These are phyloP conservation scores for Aureobasidium sp. DNA, from an alignment of 2,329 filamentous ascomycete species.

Conservation along the genomic window DNA sequence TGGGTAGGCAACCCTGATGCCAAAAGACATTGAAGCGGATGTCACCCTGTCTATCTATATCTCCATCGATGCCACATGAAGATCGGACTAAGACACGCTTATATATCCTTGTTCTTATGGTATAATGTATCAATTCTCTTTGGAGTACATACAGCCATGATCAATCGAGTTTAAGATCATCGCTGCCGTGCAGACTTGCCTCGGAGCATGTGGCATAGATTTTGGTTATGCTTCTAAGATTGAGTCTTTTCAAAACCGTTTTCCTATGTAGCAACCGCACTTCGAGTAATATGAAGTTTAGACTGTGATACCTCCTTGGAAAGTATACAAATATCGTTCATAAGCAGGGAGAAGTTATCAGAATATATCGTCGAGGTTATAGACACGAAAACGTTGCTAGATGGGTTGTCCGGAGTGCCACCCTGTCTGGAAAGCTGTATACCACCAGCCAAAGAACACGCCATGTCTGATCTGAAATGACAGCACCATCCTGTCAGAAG, in stretches of 20 bases:
- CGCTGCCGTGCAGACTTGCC: too few species aligned
- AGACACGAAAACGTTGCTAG: neutral
- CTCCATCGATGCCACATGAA: neutral
- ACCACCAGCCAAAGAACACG: neutral
- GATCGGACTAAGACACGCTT: neutral
- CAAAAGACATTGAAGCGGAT: neutral
- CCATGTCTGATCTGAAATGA: neutral
- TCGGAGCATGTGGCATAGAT: too few species aligned
- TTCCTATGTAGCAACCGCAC: too few species aligned
- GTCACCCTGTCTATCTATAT: neutral
- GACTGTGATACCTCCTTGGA: too few species aligned
- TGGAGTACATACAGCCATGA: too few species aligned
- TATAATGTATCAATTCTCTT: neutral
- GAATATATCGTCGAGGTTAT: neutral
- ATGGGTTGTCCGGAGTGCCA: neutral
- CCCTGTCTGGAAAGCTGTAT: neutral
- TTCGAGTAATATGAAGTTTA: too few species aligned
- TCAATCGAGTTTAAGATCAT: too few species aligned
- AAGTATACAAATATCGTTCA: too few species aligned
- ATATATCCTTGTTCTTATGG: neutral
- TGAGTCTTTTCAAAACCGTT: neutral
- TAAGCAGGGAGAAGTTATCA: too few species aligned
- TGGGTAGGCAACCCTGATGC: neutral
- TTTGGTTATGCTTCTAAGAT: neutral
- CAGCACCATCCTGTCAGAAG: too few species aligned